Evolutionary conservation across 176 grass and related monocot species (phyloP), one percentile per base, ranked within the genome.

Genomic region (Rhynchospora pubera): DNA sequence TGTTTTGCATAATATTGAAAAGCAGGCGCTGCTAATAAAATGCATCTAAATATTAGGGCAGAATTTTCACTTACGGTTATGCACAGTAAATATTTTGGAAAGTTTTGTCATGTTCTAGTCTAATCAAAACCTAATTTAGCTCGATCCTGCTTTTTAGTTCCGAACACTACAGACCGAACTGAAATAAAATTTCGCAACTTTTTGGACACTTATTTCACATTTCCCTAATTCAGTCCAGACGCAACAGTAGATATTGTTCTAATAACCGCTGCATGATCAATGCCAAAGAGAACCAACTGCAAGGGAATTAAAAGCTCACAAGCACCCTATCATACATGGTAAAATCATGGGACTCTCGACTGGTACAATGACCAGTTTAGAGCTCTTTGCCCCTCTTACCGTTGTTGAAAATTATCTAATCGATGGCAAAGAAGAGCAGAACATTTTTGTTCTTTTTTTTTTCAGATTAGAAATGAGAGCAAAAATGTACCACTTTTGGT

Each of bases 321-420:
- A 16, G 5, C 56, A 45, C 28, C n/a, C 39, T 28, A 79, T 44
- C 4, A 61, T 13, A 61, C 1, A 61, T 79, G 39, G 26, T 61
- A 61, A 61, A n/a, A 79, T 79, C 77, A 79, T 56, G 28, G 28
- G 56, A 59, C 55, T 79, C 56, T 79, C 32, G 62, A 6, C 9
- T 43, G 39, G 56, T 60, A 61, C 30, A 79, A 14, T 19, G 55
- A 79, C 18, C 2, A 21, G 18, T 39, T 45, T 30, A 79, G 57
- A 79, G 77, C 77, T 79, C 30, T 18, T 45, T 8, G 19, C 77
- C 77, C 4, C 62, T 34, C 65, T 39, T 65, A n/a, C n/a, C n/a
- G n/a, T n/a, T n/a, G n/a, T n/a, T n/a, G n/a, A n/a, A n/a, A n/a
- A n/a, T n/a, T n/a, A n/a, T n/a, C n/a, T n/a, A n/a, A n/a, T n/a